These are phyloP conservation scores for Echium plantagineum DNA, from an alignment of 257 asterid species.

Conservation along the genomic window DNA sequence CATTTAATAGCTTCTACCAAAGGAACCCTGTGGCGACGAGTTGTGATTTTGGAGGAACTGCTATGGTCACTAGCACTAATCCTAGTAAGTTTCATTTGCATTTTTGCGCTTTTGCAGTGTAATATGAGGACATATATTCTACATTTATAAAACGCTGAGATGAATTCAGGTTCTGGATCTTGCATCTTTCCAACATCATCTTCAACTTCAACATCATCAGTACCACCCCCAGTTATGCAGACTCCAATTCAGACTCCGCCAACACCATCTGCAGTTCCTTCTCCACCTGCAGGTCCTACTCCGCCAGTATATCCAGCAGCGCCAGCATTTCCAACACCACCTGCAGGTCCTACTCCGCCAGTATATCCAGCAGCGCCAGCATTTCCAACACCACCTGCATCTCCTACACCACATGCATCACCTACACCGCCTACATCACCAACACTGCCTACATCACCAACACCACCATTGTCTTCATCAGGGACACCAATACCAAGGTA, in stretches of 20 bases:
- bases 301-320: neutral
- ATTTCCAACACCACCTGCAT: conserved; percentile 5
- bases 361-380: conserved; percentile 8
- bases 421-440: conserved; percentile 6
- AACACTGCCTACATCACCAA: conserved; percentile 28
- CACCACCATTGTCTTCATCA: conserved; percentile 18
- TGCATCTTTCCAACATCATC: conserved; percentile 37
- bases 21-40: conserved; percentile 64
- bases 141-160: conserved; percentile 3
- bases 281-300: neutral
- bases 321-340: conserved; percentile 16
- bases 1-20: conserved; percentile 76
- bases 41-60: conserved; percentile 87
- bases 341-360: neutral
- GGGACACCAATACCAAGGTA: conserved; percentile 46
- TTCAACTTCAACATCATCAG: neutral
- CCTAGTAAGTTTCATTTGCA: conserved; percentile 47
- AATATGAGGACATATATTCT: neutral
- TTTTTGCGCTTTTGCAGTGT: neutral
- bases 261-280: neutral
- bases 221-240: neutral
- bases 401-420: neutral
- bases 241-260: neutral
- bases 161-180: conserved; percentile 58
- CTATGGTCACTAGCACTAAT: conserved; percentile 48